These are phyloP conservation scores for Setaria italica DNA, from an alignment of 202 grass and related monocot genomes.

Conservation along the genomic window DNA sequence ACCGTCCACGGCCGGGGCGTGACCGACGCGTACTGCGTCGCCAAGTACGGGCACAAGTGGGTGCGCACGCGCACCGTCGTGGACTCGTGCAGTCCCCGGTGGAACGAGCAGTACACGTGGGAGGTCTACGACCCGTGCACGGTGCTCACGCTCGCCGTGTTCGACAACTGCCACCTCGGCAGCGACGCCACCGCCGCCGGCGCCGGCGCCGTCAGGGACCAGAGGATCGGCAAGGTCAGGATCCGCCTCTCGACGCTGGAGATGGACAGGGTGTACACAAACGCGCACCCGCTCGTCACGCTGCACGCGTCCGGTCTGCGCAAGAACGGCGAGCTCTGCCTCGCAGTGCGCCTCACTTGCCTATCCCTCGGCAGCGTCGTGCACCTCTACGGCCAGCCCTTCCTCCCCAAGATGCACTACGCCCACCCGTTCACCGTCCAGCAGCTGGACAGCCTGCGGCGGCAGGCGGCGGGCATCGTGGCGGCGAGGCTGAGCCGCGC, in stretches of 20 bases:
- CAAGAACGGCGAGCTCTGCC: slow-evolving; percentile 73
- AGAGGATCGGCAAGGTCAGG: slow-evolving; percentile 74
- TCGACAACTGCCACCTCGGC: slow-evolving; percentile 65
- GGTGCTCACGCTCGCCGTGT: slow-evolving; percentile 76
- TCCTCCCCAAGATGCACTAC: slow-evolving; percentile 75
- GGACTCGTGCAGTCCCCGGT: slow-evolving; percentile 55
- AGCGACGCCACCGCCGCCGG: neutral
- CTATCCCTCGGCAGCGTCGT: slow-evolving; percentile 57
- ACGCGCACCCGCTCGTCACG: slow-evolving; percentile 53
- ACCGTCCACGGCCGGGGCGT: slow-evolving; percentile 45
- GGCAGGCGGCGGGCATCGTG: slow-evolving; percentile 64
- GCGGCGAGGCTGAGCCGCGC: slow-evolving; percentile 63
- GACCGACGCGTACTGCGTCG: slow-evolving; percentile 76
- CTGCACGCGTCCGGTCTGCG: slow-evolving; percentile 63
- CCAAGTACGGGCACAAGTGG: slow-evolving; percentile 92
- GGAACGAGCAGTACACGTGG: slow-evolving; percentile 98
- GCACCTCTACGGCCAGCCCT: slow-evolving; percentile 49
- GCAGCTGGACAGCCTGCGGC: slow-evolving; percentile 64
- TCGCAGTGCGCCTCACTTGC: slow-evolving; percentile 73
- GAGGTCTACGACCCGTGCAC: slow-evolving; percentile 83
- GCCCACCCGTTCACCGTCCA: slow-evolving; percentile 51
- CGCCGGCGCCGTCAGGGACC: slow-evolving; percentile 13
- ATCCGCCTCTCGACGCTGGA: slow-evolving; percentile 75
- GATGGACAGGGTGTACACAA: slow-evolving; percentile 61
- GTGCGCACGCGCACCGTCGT: slow-evolving; percentile 73